A percentile compares a stretch with the other conserved stretches of the same genome.
Conservation (phyloP, 139 green algal species). For the Chlorella sp. region DNA sequence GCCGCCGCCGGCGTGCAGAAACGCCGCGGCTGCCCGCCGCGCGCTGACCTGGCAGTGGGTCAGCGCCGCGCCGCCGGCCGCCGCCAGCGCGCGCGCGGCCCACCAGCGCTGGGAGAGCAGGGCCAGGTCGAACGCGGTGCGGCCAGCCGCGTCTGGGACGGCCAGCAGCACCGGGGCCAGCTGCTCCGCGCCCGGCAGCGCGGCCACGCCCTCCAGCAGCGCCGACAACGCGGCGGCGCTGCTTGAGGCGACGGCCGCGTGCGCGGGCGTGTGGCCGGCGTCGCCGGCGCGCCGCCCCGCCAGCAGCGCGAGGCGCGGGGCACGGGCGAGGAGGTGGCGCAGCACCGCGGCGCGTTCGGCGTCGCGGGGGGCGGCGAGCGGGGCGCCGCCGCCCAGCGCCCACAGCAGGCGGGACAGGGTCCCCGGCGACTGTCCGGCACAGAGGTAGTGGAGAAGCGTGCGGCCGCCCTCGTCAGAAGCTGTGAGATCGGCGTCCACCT, state of each 20-base stretch:
- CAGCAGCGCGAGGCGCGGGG: conserved; percentile 12
- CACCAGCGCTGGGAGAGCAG: conserved; percentile 17
- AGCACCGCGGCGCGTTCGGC: conserved; percentile 15
- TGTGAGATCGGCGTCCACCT: too few species aligned
- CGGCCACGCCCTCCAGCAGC: conserved; percentile 12
- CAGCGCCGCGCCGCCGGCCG: not conserved
- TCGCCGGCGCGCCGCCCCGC: not conserved
- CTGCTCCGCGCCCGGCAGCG: not conserved
- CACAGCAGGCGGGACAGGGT: conserved; percentile 21
- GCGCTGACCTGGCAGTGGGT: not conserved
- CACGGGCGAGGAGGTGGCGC: not conserved
- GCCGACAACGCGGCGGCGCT: conserved; percentile 5
- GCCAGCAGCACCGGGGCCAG: conserved; percentile 11
- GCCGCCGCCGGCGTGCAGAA: too few species aligned
- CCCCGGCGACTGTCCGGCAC: not conserved
- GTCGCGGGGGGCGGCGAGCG: too few species aligned
- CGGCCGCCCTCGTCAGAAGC: not conserved
- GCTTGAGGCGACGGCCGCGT: not conserved
- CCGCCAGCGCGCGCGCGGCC: conserved; percentile 5
- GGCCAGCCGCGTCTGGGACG: conserved; percentile 4
- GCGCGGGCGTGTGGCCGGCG: conserved; percentile 7
- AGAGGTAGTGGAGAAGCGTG: conserved; percentile 17
- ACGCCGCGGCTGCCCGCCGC: not conserved
- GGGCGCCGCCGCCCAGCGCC: not conserved
- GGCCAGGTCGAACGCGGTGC: conserved; percentile 12